Evolutionary conservation across 2,329 filamentous ascomycete genomes (phyloP), one percentile per base, ranked within the genome.

Genomic region (Colletotrichum camelliae): DNA sequence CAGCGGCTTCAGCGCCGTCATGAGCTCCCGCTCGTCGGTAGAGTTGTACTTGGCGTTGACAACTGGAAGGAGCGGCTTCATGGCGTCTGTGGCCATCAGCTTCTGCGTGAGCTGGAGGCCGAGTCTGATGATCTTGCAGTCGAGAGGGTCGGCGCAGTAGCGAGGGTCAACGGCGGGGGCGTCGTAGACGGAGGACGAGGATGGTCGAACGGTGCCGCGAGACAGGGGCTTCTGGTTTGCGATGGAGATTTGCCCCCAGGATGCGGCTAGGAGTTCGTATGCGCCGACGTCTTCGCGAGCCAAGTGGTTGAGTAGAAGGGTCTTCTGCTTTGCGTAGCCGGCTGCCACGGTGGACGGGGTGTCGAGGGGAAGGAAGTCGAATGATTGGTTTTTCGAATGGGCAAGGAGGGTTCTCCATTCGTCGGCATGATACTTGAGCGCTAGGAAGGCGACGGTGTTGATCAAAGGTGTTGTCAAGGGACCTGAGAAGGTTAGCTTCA

Each of bases 101-200:
- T 76, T 76, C n/a, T 78, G 76, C 74, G 80, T 80, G 43, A 82
- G 72, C 31, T 78, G 76, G 43, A 83, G 67, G 10, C 78, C 81
- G 21, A 80, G 74, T 18, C 78, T 72, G 62, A 83, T 70, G 39
- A 82, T 67, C 29, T 81, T 77, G 70, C 81, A 83, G 60, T 88
- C 87, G 33, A 88, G 79, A 5, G 84, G 82, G 62, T 88, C 84
- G n/a, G 86, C 85, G 60, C 85, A 84, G 48, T 86, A 87, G 2
- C 84, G 82, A 1, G 86, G 86, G 77, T 89, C 84, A 39, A 89
- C 84, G 5, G 81, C 61, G 5, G 87, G 85, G 3, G 82, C 79
- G 4, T 83, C 80, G 52, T 84, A 84, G 2, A 86, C 82, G 33
- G 84, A 81, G 1, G 83, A 78, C 1, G 85, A 86, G 9, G 76